Base-by-base conservation (phyloP, 148 eudicot species). In the Vaccinium corymbosum region DNA sequence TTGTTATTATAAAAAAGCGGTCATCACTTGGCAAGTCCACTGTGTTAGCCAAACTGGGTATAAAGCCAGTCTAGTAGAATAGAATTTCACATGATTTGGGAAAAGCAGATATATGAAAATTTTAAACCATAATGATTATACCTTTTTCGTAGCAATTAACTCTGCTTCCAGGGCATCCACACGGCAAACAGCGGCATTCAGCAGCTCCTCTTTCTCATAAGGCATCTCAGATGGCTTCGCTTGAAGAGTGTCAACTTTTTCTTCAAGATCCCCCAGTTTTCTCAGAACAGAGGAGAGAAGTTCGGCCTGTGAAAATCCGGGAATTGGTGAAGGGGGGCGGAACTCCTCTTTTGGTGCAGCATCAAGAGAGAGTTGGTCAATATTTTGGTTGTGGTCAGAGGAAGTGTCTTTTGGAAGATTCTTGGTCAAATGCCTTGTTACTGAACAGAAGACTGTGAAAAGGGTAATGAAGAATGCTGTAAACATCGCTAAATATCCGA, bases 121-220 rank as follows among this genome's bases (percentile, higher is more conserved):
- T 57, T 10, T 29, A 42, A 64, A 48, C 29, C 22, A 29, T 35
- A 68, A 35, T 71, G 42, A 32, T 1, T 84, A 83, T 89, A 97
- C 99, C 98, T 95, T 95, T 89, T 97, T 97, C 3, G 99, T 97
- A 48, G 99, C 95, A 89, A 93, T 93, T 72, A 93, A 81, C 83
- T 93, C 95, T 27, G 95, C 93, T 87, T 93, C 95, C 49, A 93
- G 85, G 52, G 90, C 93, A 91, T 93, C 95, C 76, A 93, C 93
- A 4, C 93, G 91, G 80, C 88, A 93, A 80, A 93, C 95, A 86
- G 95, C 95, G 0, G 95, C 95, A 89, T 93, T 91, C 38, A 93
- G 87, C 87, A 93, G 87, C 82, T 93, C 95, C 86, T 85, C 93
- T 82, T 93, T 91, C 81, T 93, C 93, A 70, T 51, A 87, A 62